Evolutionary conservation across 805 yeast species (phyloP).

Genomic region (Candida maris): DNA sequence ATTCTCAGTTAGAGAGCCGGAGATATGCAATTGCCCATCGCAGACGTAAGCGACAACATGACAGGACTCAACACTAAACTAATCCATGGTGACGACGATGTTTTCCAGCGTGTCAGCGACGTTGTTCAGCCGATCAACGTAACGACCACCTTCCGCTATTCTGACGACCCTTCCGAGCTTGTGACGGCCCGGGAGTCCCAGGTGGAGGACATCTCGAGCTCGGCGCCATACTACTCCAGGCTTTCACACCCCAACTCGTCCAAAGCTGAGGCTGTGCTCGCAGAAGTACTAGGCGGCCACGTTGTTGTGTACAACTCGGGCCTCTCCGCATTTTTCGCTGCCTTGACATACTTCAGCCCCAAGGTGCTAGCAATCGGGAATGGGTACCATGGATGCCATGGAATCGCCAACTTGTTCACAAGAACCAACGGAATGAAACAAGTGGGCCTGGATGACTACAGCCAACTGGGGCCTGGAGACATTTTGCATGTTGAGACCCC

Average conservation of each 20-base stretch:
- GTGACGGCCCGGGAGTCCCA: constrained; percentile 38
- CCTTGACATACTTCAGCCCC: constrained; percentile 68
- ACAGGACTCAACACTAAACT: constrained; percentile 49
- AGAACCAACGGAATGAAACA: constrained; percentile 57
- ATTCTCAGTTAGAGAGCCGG: too few relatives aligned
- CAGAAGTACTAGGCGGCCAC: constrained; percentile 56
- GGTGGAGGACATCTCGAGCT: constrained; percentile 19
- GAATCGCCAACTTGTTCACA: constrained; percentile 58
- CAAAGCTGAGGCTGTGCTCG: constrained; percentile 64
- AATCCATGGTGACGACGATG: constrained; percentile 70
- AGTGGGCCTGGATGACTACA: constrained; percentile 50
- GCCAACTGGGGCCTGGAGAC: constrained; percentile 55
- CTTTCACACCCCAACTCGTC: constrained; percentile 68
- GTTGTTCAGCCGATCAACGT: constrained; percentile 80
- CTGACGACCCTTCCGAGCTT: constrained; percentile 54
- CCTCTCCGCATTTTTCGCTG: constrained; percentile 74
- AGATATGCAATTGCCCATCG: too few relatives aligned
- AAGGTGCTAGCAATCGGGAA: constrained; percentile 67
- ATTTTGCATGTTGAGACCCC: constrained; percentile 85
- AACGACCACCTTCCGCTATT: constrained; percentile 73
- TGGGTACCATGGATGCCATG: constrained; percentile 84
- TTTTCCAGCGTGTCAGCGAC: constrained; percentile 52
- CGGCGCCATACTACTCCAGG: constrained; percentile 60
- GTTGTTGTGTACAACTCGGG: constrained; percentile 77
- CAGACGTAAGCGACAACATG: too few relatives aligned